Evolutionary conservation across 1,284 basidiomycete genomes (phyloP), one percentile per base, ranked within the genome.

Genomic region (Xerocomus nothofagi): DNA sequence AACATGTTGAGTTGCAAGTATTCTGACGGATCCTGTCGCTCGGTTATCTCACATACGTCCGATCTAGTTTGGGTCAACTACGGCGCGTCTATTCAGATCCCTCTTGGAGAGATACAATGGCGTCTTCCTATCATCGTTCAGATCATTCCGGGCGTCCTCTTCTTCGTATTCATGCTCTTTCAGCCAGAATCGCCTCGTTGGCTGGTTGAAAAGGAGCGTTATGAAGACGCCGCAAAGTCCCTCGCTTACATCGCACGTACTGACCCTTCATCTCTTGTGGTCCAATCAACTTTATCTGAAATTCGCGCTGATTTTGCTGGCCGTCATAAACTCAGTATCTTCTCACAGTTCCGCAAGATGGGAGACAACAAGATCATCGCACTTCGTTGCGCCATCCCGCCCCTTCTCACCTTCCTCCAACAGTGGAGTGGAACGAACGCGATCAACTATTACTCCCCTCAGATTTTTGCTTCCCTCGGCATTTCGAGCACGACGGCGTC

Each of bases 341-440:
- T 60, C n/a, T 51, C 62, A 47, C 78, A 75, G 52, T 56, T 74
- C 53, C 57, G 61, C 52, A 71, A 69, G 51, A 75, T 80, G 76
- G 72, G 67, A 32, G 77, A 74, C 41, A 76, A 63, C 50, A 71
- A 63, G 39, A 61, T 58, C 49, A 78, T 71, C 56, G 72, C 67
- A 47, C 63, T 78, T 31, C 71, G 79, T 29, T 80, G 78, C 57
- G 64, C 77, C 55, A 78, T 82, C 45, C 79, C 80, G 3, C 67
- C 72, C 2, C 60, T 80, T 24, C 74, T 79, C 49, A 79, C 81
- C 69, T 76, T 78, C 55, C 71, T 78, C 54, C 81, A 83, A 67
- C 80, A 82, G 62, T 81, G 78, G 73, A 74, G 75, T 0, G 82
- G 82, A 14, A 82, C 81, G 47, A 83, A 84, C 65, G 75, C 77